Conservation (phyloP, 108 stramenopile species). For the Nitzschia sp. region DNA sequence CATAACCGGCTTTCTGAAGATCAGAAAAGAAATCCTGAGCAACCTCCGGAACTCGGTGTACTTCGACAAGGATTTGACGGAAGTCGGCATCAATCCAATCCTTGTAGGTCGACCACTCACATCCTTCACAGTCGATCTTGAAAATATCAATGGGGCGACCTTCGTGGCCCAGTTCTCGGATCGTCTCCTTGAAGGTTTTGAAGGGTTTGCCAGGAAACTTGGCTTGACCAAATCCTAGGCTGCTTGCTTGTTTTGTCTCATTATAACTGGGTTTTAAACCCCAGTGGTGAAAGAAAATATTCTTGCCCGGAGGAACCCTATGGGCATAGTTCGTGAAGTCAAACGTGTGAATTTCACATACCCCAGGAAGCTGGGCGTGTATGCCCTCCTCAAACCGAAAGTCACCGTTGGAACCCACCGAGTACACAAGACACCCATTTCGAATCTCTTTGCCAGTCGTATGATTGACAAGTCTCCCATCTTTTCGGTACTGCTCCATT, state of each 20-base stretch:
- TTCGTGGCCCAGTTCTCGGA: slow-evolving; percentile 35
- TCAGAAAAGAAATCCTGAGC: slow-evolving; percentile 36
- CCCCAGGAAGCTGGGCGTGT: background rate
- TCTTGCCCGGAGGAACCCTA: slow-evolving; percentile 1
- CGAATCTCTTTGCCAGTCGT: background rate
- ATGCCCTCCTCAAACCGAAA: slow-evolving; percentile 35
- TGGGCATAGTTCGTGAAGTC: slow-evolving; percentile 25
- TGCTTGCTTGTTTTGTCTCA: background rate
- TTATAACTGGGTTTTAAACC: slow-evolving; percentile 21
- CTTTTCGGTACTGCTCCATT: slow-evolving; percentile 8
- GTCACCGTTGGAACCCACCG: slow-evolving; percentile 35
- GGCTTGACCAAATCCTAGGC: background rate
- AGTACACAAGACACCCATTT: slow-evolving; percentile 36
- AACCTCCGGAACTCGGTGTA: slow-evolving; percentile 23
- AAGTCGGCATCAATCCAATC: slow-evolving; percentile 37
- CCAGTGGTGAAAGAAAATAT: slow-evolving; percentile 39
- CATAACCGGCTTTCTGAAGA: slow-evolving; percentile 35
- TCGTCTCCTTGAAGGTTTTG: slow-evolving; percentile 41
- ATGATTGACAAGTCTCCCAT: slow-evolving; percentile 8
- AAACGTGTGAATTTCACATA: slow-evolving; percentile 58
- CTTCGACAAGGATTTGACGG: slow-evolving; percentile 59
- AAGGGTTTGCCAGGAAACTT: background rate
- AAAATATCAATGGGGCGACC: slow-evolving; percentile 47
- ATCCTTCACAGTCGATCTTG: slow-evolving; percentile 60
- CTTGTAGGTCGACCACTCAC: slow-evolving; percentile 46